Evolutionary conservation across 1,284 basidiomycete genomes (phyloP).

Genomic region (Leccinum subrobustum): DNA sequence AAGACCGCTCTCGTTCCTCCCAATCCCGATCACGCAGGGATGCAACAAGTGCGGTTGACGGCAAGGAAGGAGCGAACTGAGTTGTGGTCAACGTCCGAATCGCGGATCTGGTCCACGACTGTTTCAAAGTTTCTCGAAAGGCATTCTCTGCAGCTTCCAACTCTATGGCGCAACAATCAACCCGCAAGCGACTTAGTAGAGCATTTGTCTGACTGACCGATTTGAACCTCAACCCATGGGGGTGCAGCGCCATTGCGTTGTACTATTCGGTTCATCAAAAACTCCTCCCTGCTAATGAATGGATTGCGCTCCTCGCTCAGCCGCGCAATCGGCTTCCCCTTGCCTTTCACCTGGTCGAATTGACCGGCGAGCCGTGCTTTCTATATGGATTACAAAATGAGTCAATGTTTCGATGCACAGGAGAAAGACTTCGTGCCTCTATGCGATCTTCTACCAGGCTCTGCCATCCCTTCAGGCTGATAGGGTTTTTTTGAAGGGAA

Average conservation of each 20-base stretch:
- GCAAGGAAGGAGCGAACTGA: slow-evolving; percentile 40
- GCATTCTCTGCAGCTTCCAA: slow-evolving; percentile 55
- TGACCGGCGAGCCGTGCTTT: slow-evolving; percentile 67
- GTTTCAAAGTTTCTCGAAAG: slow-evolving; percentile 64
- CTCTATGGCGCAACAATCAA: slow-evolving; percentile 41
- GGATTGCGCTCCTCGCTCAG: slow-evolving; percentile 76
- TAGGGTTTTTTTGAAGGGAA: slow-evolving; percentile 47
- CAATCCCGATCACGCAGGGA: slow-evolving; percentile 69
- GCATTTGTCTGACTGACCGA: slow-evolving; percentile 43
- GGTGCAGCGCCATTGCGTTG: slow-evolving; percentile 83
- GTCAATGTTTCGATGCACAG: neutral
- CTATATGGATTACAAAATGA: slow-evolving; percentile 33
- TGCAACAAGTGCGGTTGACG: slow-evolving; percentile 45
- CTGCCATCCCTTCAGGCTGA: slow-evolving; percentile 72
- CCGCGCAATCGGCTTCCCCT: slow-evolving; percentile 67
- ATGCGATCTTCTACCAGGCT: slow-evolving; percentile 79
- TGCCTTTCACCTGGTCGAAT: slow-evolving; percentile 72
- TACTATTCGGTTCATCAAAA: slow-evolving; percentile 87
- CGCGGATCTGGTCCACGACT: slow-evolving; percentile 68
- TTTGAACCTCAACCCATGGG: slow-evolving; percentile 90
- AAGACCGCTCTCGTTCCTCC: slow-evolving; percentile 67
- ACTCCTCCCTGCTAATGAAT: slow-evolving; percentile 76
- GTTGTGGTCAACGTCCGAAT: slow-evolving; percentile 57
- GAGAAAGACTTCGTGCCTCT: slow-evolving; percentile 47
- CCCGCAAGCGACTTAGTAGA: slow-evolving; percentile 1